phyloP scores from a whole-genome alignment of 495 filamentous ascomycete species.

The Cenococcum geophilum region DNA sequence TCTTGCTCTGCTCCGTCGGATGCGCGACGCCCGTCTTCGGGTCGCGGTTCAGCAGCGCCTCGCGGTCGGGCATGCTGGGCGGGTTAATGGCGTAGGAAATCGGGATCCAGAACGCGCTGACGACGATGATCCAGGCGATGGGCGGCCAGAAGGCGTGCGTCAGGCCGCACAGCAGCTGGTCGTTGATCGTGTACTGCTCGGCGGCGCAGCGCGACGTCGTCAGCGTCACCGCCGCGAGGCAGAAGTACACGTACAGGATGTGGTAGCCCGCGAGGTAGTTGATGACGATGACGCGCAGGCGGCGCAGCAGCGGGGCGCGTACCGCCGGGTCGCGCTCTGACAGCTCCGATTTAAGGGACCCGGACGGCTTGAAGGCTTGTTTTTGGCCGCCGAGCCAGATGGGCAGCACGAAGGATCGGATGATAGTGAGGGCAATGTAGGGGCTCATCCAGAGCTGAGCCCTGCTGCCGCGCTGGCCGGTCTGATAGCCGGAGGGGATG shows the following conservation, averaged over 20 bases:
- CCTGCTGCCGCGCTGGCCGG: slow-evolving; percentile 41
- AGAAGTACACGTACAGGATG: slow-evolving; percentile 34
- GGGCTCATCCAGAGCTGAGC: slow-evolving; percentile 46
- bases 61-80: slow-evolving; percentile 42
- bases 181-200: slow-evolving; percentile 29
- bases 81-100: slow-evolving; percentile 45
- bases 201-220: slow-evolving; percentile 39
- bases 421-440: slow-evolving; percentile 42
- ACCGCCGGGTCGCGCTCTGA: slow-evolving; percentile 10
- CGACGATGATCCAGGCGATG: slow-evolving; percentile 31
- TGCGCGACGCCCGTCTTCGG: slow-evolving; percentile 44
- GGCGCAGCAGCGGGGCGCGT: slow-evolving; percentile 7
- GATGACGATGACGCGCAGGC: slow-evolving; percentile 1
- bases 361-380: slow-evolving; percentile 12
- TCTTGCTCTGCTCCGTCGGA: slow-evolving; percentile 31
- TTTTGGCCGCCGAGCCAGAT: slow-evolving; percentile 39
- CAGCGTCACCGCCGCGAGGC: slow-evolving; percentile 35
- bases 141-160: slow-evolving; percentile 49
- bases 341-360: slow-evolving; percentile 5
- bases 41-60: slow-evolving; percentile 42
- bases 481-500: slow-evolving; percentile 44
- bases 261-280: slow-evolving; percentile 3
- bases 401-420: slow-evolving; percentile 44
- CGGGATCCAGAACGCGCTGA: slow-evolving; percentile 41
- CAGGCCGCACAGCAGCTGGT: slow-evolving; percentile 39